phyloP scores from a whole-genome alignment of 768 basidiomycete genomes.

The Roridomyces roridus region DNA sequence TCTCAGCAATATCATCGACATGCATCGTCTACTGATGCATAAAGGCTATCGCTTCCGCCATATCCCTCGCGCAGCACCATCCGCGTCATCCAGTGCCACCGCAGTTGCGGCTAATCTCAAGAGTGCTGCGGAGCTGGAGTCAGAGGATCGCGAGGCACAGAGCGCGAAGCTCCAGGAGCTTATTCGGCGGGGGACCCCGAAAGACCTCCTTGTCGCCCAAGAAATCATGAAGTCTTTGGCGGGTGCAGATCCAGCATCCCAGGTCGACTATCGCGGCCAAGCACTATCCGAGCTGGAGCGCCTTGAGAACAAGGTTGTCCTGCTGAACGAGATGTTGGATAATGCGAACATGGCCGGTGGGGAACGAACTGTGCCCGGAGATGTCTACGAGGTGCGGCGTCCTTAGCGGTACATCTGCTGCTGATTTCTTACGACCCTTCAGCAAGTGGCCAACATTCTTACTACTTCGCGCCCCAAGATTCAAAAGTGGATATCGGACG shows the following conservation, averaged over 20 bases:
- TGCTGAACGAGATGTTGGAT: conserved; percentile 97
- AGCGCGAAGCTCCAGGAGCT: conserved; percentile 98
- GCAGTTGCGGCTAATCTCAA: conserved; percentile 68
- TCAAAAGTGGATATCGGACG: conserved; percentile 98
- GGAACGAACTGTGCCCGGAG: conserved; percentile 85
- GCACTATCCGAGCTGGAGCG: conserved; percentile 91
- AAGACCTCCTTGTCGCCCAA: conserved; percentile 94
- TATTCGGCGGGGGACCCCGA: conserved; percentile 93
- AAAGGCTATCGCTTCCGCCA: conserved; percentile 89
- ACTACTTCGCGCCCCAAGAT: conserved; percentile 87
- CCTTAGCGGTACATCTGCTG: neutral
- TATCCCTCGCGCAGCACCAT: conserved; percentile 36
- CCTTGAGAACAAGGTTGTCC: conserved; percentile 91
- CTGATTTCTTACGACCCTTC: conserved; percentile 10
- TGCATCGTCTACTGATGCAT: conserved; percentile 93
- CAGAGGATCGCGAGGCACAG: conserved; percentile 93
- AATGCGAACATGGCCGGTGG: conserved; percentile 77
- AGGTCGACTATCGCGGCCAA: conserved; percentile 92
- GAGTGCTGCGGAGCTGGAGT: conserved; percentile 94
- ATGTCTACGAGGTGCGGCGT: conserved; percentile 85
- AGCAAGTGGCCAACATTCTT: conserved; percentile 92
- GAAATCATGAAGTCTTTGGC: conserved; percentile 96
- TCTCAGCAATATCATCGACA: conserved; percentile 95
- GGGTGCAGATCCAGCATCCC: conserved; percentile 93
- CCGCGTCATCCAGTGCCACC: conserved; percentile 36